Base-by-base conservation (phyloP, 345 rosid species). In the Abelmoschus esculentus region DNA sequence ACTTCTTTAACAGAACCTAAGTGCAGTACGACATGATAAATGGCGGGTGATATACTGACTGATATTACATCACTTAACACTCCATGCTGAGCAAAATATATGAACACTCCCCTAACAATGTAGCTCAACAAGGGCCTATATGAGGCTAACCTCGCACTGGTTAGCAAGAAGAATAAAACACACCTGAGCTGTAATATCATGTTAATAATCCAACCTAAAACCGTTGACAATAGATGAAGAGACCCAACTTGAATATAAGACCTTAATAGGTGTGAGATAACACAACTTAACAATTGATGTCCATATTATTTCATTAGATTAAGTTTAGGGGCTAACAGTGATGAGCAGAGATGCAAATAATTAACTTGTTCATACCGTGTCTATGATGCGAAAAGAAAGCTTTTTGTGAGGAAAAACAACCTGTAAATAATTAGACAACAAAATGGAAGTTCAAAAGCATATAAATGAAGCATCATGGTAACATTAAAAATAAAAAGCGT, bases 361-460 rank as follows among this genome's bases (percentile, higher is more conserved):
- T 74, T 61, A 56, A 75, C 32, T 65, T 65, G 67, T 40, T 71
- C 85, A 77, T 87, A 93, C 98, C 78, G 96, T 89, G 88, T 93
- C 98, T 66, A 93, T 84, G 80, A 93, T 85, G 72, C 97, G 96
- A 78, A 93, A 93, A 69, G 92, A 93, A 64, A 93, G 86, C 87
- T 91, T 90, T 83, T 86, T 93, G 81, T 93, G 87, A 79, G 98
- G 98, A 67, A 93, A 93, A 77, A 90, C 76, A 50, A 93, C 98
- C 97, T 93, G 73, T 73, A 85, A 31, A 60, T 47, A 69, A 73
- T 70, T 78, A 49, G 61, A 63, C 57, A 71, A 62, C 72, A 66
- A 50, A 61, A 65, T 47, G 49, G 75, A 80, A 70, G 49, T 64
- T 72, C 55, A 61, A 60, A 67, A 53, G 19, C 10, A n/a, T 46